Conservation (phyloP, 2,329 filamentous ascomycete genomes). For the Rhytidhysteron rufulum region DNA sequence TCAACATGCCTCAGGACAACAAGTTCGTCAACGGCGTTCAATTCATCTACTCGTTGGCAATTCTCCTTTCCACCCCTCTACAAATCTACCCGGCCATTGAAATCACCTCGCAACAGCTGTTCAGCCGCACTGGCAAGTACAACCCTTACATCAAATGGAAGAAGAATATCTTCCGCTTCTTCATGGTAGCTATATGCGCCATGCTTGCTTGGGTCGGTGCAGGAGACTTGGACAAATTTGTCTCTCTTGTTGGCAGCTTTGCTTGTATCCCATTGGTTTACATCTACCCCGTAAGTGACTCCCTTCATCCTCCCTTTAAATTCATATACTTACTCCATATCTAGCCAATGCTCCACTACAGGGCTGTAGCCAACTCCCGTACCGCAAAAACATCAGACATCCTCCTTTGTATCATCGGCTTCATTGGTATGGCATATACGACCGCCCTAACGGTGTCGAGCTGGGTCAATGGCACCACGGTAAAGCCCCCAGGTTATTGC, state of each 20-base stretch:
- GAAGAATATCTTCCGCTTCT: slow-evolving; percentile 96
- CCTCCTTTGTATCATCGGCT: slow-evolving; percentile 72
- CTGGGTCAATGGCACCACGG: slow-evolving; percentile 65
- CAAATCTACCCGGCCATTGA: slow-evolving; percentile 98
- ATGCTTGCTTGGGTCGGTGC: slow-evolving; percentile 88
- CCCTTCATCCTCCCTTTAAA: not conserved
- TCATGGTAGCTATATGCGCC: slow-evolving; percentile 82
- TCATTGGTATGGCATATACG: slow-evolving; percentile 87
- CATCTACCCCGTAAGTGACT: slow-evolving; percentile 82
- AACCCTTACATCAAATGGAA: slow-evolving; percentile 99
- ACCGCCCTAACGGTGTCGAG: slow-evolving; percentile 81
- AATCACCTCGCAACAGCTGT: slow-evolving; percentile 91
- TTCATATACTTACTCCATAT: not conserved
- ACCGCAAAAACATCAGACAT: slow-evolving; percentile 71
- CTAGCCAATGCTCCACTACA: slow-evolving; percentile 86
- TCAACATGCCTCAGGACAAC: slow-evolving; percentile 94
- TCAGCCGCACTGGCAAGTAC: slow-evolving; percentile 92
- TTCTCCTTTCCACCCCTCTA: slow-evolving; percentile 87
- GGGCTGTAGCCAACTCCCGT: slow-evolving; percentile 66
- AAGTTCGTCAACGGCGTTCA: slow-evolving; percentile 95
- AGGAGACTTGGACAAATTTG: slow-evolving; percentile 94
- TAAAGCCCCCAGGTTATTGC: slow-evolving; percentile 60
- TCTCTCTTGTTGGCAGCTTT: slow-evolving; percentile 92
- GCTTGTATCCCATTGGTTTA: slow-evolving; percentile 96
- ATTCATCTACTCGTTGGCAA: slow-evolving; percentile 96